Evolutionary conservation across 2,329 filamentous ascomycete species (phyloP).

Genomic region (Chaetomium olivaceum): DNA sequence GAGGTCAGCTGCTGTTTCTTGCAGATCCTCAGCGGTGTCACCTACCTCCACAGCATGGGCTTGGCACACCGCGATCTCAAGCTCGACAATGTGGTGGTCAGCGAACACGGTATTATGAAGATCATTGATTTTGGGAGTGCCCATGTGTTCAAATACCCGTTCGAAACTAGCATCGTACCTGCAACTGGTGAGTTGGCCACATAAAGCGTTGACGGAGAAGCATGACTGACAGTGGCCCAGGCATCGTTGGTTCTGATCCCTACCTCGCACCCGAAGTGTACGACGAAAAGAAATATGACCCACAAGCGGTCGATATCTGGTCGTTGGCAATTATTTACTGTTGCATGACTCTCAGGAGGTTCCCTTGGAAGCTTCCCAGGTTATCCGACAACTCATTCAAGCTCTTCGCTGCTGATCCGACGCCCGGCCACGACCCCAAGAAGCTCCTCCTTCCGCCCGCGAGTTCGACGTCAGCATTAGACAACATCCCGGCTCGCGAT

Average conservation of each 20-base stretch:
- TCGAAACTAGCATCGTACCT: conserved; percentile 82
- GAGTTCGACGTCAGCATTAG: conserved; percentile 47
- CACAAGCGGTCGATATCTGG: conserved; percentile 94
- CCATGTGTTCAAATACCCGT: conserved; percentile 95
- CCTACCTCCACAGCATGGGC: conserved; percentile 92
- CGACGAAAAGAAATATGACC: conserved; percentile 89
- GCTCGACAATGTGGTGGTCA: conserved; percentile 96
- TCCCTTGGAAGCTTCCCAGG: conserved; percentile 95
- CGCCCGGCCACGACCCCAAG: conserved; percentile 66
- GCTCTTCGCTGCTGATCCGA: conserved; percentile 83
- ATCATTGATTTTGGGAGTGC: conserved; percentile 98
- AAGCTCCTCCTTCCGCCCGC: conserved; percentile 52
- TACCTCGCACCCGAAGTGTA: conserved; percentile 98
- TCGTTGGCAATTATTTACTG: conserved; percentile 98
- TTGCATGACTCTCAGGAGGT: conserved; percentile 93
- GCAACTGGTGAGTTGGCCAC: conserved; percentile 66
- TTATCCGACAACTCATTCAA: conserved; percentile 93
- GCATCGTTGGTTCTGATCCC: conserved; percentile 80
- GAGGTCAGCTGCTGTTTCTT: conserved; percentile 90
- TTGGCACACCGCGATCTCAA: conserved; percentile 94
- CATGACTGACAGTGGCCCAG: conserved; percentile 38
- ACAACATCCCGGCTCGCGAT: conserved; percentile 36
- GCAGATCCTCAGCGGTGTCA: conserved; percentile 91
- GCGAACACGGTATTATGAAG: conserved; percentile 96
- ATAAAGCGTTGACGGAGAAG: not conserved